Base-by-base conservation (phyloP, 768 basidiomycete species). In the Xanthoconium stramineum region DNA sequence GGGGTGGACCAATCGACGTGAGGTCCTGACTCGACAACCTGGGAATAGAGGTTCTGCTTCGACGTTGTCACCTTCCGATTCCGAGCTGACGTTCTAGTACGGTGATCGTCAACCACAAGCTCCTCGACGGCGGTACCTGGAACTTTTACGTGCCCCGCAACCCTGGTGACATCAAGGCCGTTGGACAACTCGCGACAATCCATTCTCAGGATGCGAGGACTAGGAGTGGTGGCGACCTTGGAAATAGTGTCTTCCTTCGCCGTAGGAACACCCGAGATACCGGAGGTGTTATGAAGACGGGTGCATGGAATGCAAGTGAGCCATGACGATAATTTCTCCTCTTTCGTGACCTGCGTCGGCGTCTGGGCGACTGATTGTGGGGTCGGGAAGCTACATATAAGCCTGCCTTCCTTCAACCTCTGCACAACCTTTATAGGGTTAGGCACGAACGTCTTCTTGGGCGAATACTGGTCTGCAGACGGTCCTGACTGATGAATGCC, bases 281-380 rank as follows among this genome's bases (percentile, higher is more conserved):
- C 17, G 5, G 42, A 44, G 11, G 47, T 28, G 2, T 4, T 30
- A 32, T 19, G 1, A 13, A 12, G 7, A 15, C 20, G 35, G 4
- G n/a, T 5, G 13, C 38, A 13, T 3, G 52, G 59, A 42, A 61
- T 11, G 20, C 59, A 61, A 36, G 52, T 46, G 0, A 52, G 47
- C 10, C 52, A 46, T 2, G 52, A 38, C 2, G 47, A 29, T 14
- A 37, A 38, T 29, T 50, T n/a, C 2, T 28, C 28, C 29, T 19
- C 7, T 6, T 14, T 11, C 5, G 17, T 28, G n/a, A 24, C 24
- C 24, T 24, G 24, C 0, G 20, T 20, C 17, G 48, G 33, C 5
- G 8, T 35, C 33, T 12, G 33, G 33, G 33, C 12, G 3, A 17
- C 38, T 8, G 30, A 13, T 9, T 7, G 28, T 28, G 15, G 5